phyloP scores from a whole-genome alignment of 2,329 filamentous ascomycete genomes.

The Hypocrella siamensis region DNA sequence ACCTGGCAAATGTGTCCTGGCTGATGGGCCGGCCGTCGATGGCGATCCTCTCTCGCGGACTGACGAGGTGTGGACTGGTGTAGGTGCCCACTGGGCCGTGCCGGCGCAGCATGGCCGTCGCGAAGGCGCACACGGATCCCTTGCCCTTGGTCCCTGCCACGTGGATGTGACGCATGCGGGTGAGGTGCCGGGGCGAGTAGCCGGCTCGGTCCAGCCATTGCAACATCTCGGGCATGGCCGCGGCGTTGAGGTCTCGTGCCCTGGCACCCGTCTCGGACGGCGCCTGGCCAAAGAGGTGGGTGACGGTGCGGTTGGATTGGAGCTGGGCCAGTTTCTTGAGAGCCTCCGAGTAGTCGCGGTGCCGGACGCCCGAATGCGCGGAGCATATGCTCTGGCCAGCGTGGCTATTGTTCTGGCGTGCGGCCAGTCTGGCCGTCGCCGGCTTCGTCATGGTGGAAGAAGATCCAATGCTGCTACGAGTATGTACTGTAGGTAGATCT shows the following conservation, averaged over 20 bases:
- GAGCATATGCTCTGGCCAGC: too few species aligned
- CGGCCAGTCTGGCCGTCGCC: too few species aligned
- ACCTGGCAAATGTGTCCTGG: conserved; percentile 52
- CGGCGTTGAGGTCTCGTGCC: conserved; percentile 43
- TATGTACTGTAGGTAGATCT: too few species aligned
- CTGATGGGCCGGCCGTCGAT: conserved; percentile 59
- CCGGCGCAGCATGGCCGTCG: conserved; percentile 57
- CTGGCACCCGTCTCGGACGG: conserved; percentile 25
- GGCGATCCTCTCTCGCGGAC: conserved; percentile 70
- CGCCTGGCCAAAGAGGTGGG: conserved; percentile 26
- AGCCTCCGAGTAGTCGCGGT: conserved; percentile 44
- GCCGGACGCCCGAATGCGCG: conserved; percentile 5
- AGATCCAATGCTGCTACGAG: too few species aligned
- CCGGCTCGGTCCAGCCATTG: conserved; percentile 63
- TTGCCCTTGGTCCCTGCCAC: conserved; percentile 93
- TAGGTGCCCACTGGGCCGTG: conserved; percentile 51
- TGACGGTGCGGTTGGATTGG: conserved; percentile 61
- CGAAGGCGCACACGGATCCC: conserved; percentile 73
- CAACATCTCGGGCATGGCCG: conserved; percentile 68
- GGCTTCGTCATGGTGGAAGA: too few species aligned
- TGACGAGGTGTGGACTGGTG: conserved; percentile 73
- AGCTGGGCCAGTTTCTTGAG: conserved; percentile 60
- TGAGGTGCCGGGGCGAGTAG: conserved; percentile 39
- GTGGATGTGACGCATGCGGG: conserved; percentile 46
- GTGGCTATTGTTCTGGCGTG: too few species aligned